These are phyloP conservation scores for Podaxis sp. DNA, from an alignment of 768 basidiomycete genomes.

Conservation along the genomic window DNA sequence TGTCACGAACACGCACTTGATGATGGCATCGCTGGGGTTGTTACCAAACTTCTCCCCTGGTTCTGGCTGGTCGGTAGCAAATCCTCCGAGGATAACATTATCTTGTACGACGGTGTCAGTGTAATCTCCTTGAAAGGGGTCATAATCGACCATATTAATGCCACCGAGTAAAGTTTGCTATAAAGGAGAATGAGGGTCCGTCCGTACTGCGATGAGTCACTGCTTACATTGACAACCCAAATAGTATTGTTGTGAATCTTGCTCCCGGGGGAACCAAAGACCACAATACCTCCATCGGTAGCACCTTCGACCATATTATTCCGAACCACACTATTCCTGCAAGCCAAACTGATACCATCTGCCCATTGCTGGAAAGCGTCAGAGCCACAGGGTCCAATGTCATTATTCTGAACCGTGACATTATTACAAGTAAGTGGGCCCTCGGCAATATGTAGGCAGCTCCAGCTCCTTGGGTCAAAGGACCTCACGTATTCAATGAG, in stretches of 20 bases:
- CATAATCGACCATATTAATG: slow-evolving; percentile 76
- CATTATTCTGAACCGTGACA: slow-evolving; percentile 72
- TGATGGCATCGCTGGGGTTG: slow-evolving; percentile 60
- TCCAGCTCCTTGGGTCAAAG: slow-evolving; percentile 79
- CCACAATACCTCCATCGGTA: slow-evolving; percentile 78
- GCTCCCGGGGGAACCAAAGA: slow-evolving; percentile 76
- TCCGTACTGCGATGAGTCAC: background rate
- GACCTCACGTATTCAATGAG: slow-evolving; percentile 76
- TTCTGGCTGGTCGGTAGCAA: slow-evolving; percentile 47
- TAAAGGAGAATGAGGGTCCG: slow-evolving; percentile 11
- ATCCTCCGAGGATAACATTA: slow-evolving; percentile 70
- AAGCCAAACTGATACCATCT: slow-evolving; percentile 78
- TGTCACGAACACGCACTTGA: slow-evolving; percentile 55
- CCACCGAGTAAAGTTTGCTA: slow-evolving; percentile 73
- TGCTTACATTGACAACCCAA: slow-evolving; percentile 62
- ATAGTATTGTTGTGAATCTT: slow-evolving; percentile 77
- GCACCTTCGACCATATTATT: slow-evolving; percentile 72
- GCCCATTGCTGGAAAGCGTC: slow-evolving; percentile 74
- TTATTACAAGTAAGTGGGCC: slow-evolving; percentile 67
- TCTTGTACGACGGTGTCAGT: slow-evolving; percentile 62
- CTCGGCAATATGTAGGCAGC: slow-evolving; percentile 76
- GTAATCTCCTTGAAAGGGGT: slow-evolving; percentile 68
- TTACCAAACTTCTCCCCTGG: slow-evolving; percentile 46
- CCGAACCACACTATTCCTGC: slow-evolving; percentile 56
- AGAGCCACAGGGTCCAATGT: slow-evolving; percentile 76